These are phyloP conservation scores for Pelargonium fulgidum DNA, from an alignment of 441 rosid genomes.

Conservation along the genomic window DNA sequence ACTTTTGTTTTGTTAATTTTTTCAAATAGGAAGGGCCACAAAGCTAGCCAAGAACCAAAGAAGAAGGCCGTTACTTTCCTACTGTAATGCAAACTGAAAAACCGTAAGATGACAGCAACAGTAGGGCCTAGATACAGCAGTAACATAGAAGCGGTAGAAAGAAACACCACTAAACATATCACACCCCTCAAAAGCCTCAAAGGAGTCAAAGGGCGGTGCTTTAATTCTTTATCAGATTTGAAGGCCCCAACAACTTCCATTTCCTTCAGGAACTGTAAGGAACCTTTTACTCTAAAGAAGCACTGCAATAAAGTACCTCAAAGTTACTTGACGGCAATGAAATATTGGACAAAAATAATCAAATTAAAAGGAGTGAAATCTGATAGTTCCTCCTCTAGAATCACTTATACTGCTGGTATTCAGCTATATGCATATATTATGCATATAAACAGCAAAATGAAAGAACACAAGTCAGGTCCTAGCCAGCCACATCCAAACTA, in stretches of 20 bases:
- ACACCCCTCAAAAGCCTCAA: constrained; percentile 61
- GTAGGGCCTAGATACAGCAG: constrained; percentile 57
- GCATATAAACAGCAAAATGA: no score
- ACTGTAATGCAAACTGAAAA: constrained; percentile 48
- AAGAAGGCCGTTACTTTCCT: constrained; percentile 59
- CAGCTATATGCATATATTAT: not conserved
- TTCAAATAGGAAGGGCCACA: constrained; percentile 93
- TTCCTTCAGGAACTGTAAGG: constrained; percentile 26
- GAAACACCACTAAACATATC: constrained; percentile 57
- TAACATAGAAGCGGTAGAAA: constrained; percentile 78
- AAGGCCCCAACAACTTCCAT: constrained; percentile 49
- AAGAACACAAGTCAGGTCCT: no score
- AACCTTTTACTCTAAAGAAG: constrained; percentile 16
- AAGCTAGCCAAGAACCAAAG: constrained; percentile 73
- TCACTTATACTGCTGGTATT: not conserved
- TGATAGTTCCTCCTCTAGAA: not conserved
- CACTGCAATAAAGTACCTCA: constrained; percentile 36
- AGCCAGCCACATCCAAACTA: no score
- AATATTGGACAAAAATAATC: not conserved
- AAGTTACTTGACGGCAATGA: constrained; percentile 22
- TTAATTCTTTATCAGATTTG: constrained; percentile 37
- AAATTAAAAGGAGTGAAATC: not conserved
- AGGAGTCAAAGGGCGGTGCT: constrained; percentile 58
- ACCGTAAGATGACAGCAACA: constrained; percentile 43
- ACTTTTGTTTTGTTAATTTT: constrained; percentile 74